A percentile compares a stretch with the other conserved stretches of the same genome.
Evolutionary conservation across 805 yeast genomes (phyloP).

Genomic region (Candida alai): DNA sequence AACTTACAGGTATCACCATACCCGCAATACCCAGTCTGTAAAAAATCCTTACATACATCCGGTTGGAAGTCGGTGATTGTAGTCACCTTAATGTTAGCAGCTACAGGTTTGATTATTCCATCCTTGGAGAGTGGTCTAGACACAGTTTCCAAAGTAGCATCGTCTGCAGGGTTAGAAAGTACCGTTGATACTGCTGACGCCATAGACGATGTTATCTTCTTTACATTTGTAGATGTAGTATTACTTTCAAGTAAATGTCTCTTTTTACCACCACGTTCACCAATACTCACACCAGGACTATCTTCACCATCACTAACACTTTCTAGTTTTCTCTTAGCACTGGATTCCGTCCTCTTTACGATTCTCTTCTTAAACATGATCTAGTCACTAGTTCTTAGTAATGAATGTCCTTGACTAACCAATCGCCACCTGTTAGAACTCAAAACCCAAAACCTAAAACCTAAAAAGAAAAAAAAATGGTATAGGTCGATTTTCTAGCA

Average conservation of each 20-base stretch:
- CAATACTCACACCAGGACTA: not conserved
- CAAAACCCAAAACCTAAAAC: too few species aligned
- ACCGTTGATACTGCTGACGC: not conserved
- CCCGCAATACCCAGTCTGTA: conserved; percentile 92
- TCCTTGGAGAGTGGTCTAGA: not conserved
- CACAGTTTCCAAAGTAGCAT: conserved; percentile 1
- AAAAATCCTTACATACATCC: conserved; percentile 89
- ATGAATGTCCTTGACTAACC: too few species aligned
- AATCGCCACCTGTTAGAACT: too few species aligned
- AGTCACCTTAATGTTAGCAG: conserved; percentile 53
- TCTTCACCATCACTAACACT: not conserved
- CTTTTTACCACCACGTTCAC: too few species aligned
- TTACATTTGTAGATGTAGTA: too few species aligned
- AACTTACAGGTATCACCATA: conserved; percentile 97
- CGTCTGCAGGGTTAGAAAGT: conserved; percentile 3
- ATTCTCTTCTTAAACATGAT: conserved; percentile 24
- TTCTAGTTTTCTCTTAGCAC: conserved; percentile 2
- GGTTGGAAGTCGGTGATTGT: conserved; percentile 83
- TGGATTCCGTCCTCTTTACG: conserved; percentile 12
- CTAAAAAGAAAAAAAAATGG: conserved; percentile 1
- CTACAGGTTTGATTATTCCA: conserved; percentile 24
- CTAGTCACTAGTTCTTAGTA: too few species aligned
- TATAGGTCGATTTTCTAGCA: not conserved
- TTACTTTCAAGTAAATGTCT: too few species aligned
- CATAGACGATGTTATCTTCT: not conserved